These are phyloP conservation scores for Tuber calosporum DNA, from an alignment of 495 filamentous ascomycete genomes.

Conservation along the genomic window DNA sequence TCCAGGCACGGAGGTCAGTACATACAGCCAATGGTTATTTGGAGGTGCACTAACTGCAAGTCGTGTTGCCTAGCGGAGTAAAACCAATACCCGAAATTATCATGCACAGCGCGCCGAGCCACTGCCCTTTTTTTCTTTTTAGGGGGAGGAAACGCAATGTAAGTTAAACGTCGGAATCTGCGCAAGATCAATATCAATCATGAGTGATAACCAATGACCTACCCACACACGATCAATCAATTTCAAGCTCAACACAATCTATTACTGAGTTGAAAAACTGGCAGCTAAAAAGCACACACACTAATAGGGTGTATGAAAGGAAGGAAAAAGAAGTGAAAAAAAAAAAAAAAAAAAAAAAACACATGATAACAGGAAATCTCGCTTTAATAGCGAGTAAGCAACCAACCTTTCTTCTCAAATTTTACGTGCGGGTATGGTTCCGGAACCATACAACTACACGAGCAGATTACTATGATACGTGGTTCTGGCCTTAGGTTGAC, in stretches of 20 bases:
- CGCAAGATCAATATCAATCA: not conserved
- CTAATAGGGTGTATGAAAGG: not conserved
- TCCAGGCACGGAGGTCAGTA: too few relatives aligned
- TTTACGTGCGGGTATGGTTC: not conserved
- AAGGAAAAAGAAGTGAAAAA: not conserved
- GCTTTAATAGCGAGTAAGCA: not conserved
- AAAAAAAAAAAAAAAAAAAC: not conserved
- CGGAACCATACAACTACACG: not conserved
- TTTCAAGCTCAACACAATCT: not conserved
- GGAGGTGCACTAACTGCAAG: too few relatives aligned
- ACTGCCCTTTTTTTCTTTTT: too few relatives aligned
- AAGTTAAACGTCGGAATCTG: not conserved
- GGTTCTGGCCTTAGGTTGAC: constrained; percentile 44
- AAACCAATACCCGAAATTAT: too few relatives aligned
- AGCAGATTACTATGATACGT: not conserved
- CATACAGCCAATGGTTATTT: too few relatives aligned
- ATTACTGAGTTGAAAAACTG: not conserved
- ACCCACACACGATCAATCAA: not conserved
- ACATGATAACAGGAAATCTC: not conserved
- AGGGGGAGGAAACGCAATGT: not conserved
- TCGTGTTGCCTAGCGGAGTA: too few relatives aligned
- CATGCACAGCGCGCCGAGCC: too few relatives aligned
- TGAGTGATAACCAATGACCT: not conserved
- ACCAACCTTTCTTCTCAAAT: not conserved
- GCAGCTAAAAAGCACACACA: not conserved